Evolutionary conservation across 345 rosid genomes (phyloP).

Genomic region (Noccaea caerulescens): DNA sequence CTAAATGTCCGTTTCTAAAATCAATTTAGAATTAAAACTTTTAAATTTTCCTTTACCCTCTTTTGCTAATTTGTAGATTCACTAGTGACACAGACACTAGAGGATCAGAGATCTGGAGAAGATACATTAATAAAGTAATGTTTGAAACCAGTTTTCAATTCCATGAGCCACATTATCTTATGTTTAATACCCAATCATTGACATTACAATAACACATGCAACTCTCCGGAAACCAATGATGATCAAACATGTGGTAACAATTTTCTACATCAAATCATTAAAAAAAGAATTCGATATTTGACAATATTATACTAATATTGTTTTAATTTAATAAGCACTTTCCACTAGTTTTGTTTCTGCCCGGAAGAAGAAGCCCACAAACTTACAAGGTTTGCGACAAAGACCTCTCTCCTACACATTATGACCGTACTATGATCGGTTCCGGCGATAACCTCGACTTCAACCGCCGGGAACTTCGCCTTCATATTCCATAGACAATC

Average conservation of each 20-base stretch:
- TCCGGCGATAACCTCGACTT: conserved; percentile 48
- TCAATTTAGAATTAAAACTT: too few species aligned
- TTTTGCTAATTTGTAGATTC: not conserved
- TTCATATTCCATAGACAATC: conserved; percentile 61
- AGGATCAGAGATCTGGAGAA: not conserved
- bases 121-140: not conserved
- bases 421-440: conserved; percentile 61
- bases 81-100: not conserved
- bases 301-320: too few species aligned
- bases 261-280: not conserved
- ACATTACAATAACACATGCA: too few species aligned
- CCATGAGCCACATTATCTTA: too few species aligned
- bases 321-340: too few species aligned
- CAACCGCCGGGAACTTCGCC: conserved; percentile 51
- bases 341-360: conserved; percentile 7
- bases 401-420: conserved; percentile 54
- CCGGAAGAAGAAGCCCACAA: conserved; percentile 51
- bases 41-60: too few species aligned
- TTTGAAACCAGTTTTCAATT: not conserved
- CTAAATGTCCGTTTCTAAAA: too few species aligned
- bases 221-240: too few species aligned
- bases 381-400: conserved; percentile 52
- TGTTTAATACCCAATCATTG: too few species aligned
- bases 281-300: too few species aligned
- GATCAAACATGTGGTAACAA: too few species aligned